phyloP scores from a whole-genome alignment of 2,329 filamentous ascomycete species.

The Zymoseptoria tritici region DNA sequence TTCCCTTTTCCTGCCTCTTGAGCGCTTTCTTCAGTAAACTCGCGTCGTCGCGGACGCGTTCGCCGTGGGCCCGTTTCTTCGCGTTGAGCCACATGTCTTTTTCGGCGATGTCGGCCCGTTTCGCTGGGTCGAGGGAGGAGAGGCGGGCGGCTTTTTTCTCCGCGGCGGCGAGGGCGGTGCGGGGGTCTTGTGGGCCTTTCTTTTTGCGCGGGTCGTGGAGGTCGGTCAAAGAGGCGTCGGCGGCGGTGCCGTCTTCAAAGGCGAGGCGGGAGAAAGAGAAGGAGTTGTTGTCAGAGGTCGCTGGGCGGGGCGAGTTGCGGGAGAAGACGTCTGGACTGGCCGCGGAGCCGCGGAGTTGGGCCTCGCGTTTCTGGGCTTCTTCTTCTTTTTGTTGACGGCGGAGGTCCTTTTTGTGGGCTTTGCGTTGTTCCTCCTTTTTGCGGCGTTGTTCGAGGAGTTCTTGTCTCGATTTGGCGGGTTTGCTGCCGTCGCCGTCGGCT shows the following conservation, averaged over 20 bases:
- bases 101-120: constrained; percentile 79
- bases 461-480: constrained; percentile 75
- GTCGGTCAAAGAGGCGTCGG: constrained; percentile 61
- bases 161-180: constrained; percentile 75
- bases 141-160: constrained; percentile 82
- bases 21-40: constrained; percentile 84
- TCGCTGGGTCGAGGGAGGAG: constrained; percentile 65
- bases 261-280: constrained; percentile 89
- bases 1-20: constrained; percentile 82
- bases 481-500: constrained; percentile 74
- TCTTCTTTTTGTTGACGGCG: constrained; percentile 70
- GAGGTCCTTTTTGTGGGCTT: constrained; percentile 81
- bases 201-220: constrained; percentile 59
- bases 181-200: constrained; percentile 76
- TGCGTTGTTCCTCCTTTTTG: constrained; percentile 78
- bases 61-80: constrained; percentile 79
- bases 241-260: constrained; percentile 75
- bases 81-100: constrained; percentile 94
- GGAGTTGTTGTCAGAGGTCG: constrained; percentile 43
- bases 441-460: constrained; percentile 86
- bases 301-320: constrained; percentile 42
- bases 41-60: constrained; percentile 81
- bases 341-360: constrained; percentile 50
- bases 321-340: constrained; percentile 41
- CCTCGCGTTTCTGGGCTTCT: constrained; percentile 56